phyloP scores from a whole-genome alignment of 2,329 filamentous ascomycete species.

The Colletotrichum cuscutae region DNA sequence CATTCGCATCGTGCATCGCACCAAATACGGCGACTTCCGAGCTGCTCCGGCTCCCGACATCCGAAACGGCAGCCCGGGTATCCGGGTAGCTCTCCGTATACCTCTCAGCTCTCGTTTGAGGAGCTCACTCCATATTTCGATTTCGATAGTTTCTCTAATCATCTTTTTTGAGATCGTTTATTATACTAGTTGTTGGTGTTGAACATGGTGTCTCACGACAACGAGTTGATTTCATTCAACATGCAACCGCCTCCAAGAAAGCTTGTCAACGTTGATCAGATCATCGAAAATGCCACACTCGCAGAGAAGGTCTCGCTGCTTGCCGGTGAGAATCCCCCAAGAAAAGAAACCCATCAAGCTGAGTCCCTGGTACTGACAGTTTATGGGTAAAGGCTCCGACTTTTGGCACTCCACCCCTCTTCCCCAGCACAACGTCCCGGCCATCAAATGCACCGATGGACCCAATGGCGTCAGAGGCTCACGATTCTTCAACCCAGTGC shows the following conservation, averaged over 20 bases:
- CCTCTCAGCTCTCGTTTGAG: not conserved
- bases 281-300: conserved; percentile 62
- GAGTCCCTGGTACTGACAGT: not conserved
- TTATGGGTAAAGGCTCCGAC: conserved; percentile 60
- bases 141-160: not conserved
- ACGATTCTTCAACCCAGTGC: conserved; percentile 73
- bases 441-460: conserved; percentile 73
- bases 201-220: not conserved
- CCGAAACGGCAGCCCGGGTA: not conserved
- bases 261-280: conserved; percentile 59
- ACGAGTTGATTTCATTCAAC: not conserved
- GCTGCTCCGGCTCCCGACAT: conserved; percentile 9
- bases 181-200: not conserved
- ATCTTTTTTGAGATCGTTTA: no score
- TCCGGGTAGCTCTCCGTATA: not conserved
- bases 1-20: not conserved
- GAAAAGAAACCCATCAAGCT: not conserved
- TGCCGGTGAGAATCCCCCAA: conserved; percentile 48
- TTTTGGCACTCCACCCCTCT: conserved; percentile 76
- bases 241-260: conserved; percentile 1
- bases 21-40: conserved; percentile 15
- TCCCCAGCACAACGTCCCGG: conserved; percentile 68
- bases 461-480: conserved; percentile 76
- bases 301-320: conserved; percentile 64
- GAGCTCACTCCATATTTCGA: not conserved